These are phyloP conservation scores for Brasenia schreberi DNA, from an alignment of 164 flowering plant species.

Conservation along the genomic window DNA sequence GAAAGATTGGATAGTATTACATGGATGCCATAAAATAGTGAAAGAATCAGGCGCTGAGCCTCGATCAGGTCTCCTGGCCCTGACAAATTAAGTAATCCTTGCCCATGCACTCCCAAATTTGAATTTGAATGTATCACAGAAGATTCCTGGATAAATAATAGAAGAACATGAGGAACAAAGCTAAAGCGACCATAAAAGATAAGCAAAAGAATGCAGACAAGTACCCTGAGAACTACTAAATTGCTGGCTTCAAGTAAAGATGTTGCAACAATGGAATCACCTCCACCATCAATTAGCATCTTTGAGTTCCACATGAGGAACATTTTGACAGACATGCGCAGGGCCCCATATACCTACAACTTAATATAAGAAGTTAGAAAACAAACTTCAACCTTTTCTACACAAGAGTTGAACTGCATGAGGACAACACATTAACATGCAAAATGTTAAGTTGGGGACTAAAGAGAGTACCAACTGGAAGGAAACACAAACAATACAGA, in stretches of 20 bases:
- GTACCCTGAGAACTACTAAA: constrained; percentile 76
- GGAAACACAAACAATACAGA: too few relatives aligned
- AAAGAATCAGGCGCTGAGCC: constrained; percentile 83
- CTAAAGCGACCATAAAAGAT: constrained; percentile 3
- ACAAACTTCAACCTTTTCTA: too few relatives aligned
- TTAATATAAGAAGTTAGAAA: background rate
- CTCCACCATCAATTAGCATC: constrained; percentile 73
- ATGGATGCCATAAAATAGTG: constrained; percentile 80
- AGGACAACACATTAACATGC: too few relatives aligned
- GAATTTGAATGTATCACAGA: constrained; percentile 91
- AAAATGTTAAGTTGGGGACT: too few relatives aligned
- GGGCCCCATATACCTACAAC: constrained; percentile 73
- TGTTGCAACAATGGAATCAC: constrained; percentile 63
- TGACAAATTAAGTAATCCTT: constrained; percentile 83
- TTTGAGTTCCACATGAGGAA: constrained; percentile 86
- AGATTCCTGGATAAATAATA: constrained; percentile 43
- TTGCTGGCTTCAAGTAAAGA: constrained; percentile 94
- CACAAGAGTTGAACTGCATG: too few relatives aligned
- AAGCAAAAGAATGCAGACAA: constrained; percentile 2
- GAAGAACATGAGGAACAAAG: constrained; percentile 3
- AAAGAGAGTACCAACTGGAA: too few relatives aligned
- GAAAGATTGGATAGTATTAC: constrained; percentile 32
- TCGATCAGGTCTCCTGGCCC: constrained; percentile 89
- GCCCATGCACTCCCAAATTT: constrained; percentile 95
- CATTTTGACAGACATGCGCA: constrained; percentile 92